Evolutionary conservation across 345 rosid species (phyloP).

Genomic region (Eucalyptus grandis): DNA sequence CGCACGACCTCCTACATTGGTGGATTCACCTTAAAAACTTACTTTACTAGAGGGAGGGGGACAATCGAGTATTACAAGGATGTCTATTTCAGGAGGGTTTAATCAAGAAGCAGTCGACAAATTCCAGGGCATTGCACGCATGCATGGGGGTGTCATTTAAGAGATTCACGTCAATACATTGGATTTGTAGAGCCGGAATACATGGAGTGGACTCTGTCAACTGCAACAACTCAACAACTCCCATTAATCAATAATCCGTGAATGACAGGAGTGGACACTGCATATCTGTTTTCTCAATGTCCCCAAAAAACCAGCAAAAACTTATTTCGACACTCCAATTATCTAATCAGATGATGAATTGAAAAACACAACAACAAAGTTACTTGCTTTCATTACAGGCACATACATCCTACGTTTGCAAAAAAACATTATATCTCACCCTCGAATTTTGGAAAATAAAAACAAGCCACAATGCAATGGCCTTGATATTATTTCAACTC

Average conservation of each 20-base stretch:
- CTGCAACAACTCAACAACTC: background rate
- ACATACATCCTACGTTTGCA: background rate
- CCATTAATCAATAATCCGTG: background rate
- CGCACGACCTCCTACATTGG: background rate
- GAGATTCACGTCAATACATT: background rate
- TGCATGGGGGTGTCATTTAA: background rate
- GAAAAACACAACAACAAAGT: background rate
- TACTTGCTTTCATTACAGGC: background rate
- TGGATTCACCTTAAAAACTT: background rate
- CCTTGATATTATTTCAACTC: background rate
- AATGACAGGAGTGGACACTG: background rate
- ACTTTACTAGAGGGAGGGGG: background rate
- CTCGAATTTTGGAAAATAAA: background rate
- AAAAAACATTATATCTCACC: background rate
- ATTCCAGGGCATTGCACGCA: background rate
- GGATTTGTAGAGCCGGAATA: background rate
- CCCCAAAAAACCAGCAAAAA: background rate
- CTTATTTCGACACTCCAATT: background rate
- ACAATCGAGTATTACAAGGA: background rate
- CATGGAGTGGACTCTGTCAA: background rate
- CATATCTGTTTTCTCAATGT: background rate
- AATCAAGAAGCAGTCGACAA: background rate
- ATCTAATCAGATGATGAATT: background rate
- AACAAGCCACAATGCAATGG: background rate
- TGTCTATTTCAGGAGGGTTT: background rate